phyloP scores from a whole-genome alignment of 2,329 filamentous ascomycete species.

The Trichoderma semiorbis region DNA sequence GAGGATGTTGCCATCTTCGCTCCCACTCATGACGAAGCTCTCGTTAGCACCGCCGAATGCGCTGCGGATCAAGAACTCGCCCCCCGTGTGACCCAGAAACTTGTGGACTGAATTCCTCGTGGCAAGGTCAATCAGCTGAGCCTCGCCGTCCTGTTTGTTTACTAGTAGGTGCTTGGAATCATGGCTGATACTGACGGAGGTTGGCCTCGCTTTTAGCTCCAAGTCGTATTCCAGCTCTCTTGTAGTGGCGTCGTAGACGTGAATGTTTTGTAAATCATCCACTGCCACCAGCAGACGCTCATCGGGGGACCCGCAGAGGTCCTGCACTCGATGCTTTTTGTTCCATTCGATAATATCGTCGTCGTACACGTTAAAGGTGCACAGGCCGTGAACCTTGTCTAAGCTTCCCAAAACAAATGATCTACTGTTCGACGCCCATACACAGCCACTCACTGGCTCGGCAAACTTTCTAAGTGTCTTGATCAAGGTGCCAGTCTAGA shows the following conservation, averaged over 20 bases:
- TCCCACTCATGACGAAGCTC: conserved; percentile 87
- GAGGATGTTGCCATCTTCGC: conserved; percentile 73
- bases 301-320: conserved; percentile 78
- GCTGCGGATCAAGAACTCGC: conserved; percentile 75
- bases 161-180: conserved; percentile 81
- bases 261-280: conserved; percentile 65
- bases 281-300: conserved; percentile 77
- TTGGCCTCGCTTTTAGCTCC: conserved; percentile 61
- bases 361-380: conserved; percentile 66
- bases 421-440: conserved; percentile 78
- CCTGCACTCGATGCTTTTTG: conserved; percentile 72
- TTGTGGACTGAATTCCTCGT: conserved; percentile 68
- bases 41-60: conserved; percentile 86
- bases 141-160: conserved; percentile 73
- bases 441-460: conserved; percentile 84
- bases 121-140: conserved; percentile 74
- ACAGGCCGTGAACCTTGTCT: conserved; percentile 62
- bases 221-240: conserved; percentile 73
- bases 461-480: conserved; percentile 65
- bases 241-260: conserved; percentile 78
- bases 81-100: conserved; percentile 73
- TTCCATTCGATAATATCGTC: conserved; percentile 63
- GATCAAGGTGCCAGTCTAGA: conserved; percentile 60
- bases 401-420: conserved; percentile 78
- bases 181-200: conserved; percentile 74